These are phyloP conservation scores for Colletotrichum plurivorum DNA, from an alignment of 2,329 filamentous ascomycete genomes.

Conservation along the genomic window DNA sequence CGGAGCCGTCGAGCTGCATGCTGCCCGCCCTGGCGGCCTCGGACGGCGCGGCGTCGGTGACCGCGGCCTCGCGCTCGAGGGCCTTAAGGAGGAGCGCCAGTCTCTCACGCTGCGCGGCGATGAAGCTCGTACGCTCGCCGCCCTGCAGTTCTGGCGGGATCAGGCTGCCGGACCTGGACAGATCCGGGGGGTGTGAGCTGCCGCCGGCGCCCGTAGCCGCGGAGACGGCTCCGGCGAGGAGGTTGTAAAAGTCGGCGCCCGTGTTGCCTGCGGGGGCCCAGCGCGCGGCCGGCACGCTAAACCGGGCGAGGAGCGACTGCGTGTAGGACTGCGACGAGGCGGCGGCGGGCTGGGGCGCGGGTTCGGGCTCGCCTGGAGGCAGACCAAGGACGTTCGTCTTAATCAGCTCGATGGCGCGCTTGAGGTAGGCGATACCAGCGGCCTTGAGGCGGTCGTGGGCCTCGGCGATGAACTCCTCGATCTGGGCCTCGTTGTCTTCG, in stretches of 20 bases:
- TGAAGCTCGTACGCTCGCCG: constrained; percentile 79
- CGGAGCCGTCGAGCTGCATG: constrained; percentile 39
- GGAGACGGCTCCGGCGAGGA: constrained; percentile 82
- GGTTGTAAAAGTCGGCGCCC: constrained; percentile 79
- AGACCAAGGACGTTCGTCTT: constrained; percentile 86
- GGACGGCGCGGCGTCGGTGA: constrained; percentile 60
- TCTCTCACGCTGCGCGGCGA: constrained; percentile 83
- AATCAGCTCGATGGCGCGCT: constrained; percentile 78
- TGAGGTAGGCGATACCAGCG: constrained; percentile 82
- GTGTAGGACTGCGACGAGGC: constrained; percentile 75
- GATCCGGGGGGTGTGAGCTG: constrained; percentile 55
- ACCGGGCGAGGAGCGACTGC: constrained; percentile 85
- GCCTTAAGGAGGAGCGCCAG: constrained; percentile 82
- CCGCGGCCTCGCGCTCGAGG: constrained; percentile 83
- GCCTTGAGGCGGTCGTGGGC: constrained; percentile 84
- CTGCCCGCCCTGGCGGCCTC: constrained; percentile 45
- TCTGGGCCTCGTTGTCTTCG: constrained; percentile 85
- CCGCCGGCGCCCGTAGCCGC: constrained; percentile 66
- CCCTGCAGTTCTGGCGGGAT: constrained; percentile 78
- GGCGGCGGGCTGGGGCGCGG: constrained; percentile 56
- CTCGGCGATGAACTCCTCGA: constrained; percentile 90
- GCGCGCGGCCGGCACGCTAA: constrained; percentile 82
- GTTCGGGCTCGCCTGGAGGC: constrained; percentile 66
- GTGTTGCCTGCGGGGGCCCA: constrained; percentile 64
- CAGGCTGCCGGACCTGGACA: constrained; percentile 54